Conservation (phyloP, 73 alveolate species). For the Diophrys sp. region DNA sequence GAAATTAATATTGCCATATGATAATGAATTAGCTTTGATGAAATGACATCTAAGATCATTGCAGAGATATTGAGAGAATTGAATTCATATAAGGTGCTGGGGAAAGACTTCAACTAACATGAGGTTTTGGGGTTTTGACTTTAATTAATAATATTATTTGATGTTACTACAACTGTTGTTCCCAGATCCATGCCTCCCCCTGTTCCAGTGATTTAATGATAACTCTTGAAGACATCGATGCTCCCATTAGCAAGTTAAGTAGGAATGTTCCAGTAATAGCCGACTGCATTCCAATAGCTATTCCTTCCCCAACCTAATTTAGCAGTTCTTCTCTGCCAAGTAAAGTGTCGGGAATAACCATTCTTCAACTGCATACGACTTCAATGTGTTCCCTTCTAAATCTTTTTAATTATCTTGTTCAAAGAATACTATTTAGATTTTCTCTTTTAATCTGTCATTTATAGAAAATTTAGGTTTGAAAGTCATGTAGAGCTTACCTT, state of each 20-base stretch:
- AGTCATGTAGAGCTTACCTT: not conserved
- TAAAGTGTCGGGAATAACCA: not conserved
- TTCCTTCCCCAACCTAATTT: not conserved
- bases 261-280: not conserved
- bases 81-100: constrained; percentile 46
- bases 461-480: not conserved
- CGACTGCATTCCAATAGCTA: not conserved
- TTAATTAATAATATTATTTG: not conserved
- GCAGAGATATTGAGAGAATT: constrained; percentile 62
- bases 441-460: not conserved
- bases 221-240: not conserved
- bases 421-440: too few relatives aligned
- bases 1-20: constrained; percentile 86
- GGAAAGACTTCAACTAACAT: not conserved
- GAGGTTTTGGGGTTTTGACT: constrained; percentile 12
- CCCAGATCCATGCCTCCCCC: too few relatives aligned
- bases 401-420: not conserved
- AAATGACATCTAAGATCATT: constrained; percentile 54
- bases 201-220: too few relatives aligned
- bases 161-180: too few relatives aligned
- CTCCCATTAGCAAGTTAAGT: not conserved
- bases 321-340: not conserved
- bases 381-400: not conserved
- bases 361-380: not conserved
- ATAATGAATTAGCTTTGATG: constrained; percentile 86